Percentiles rank a stretch among this genome's conserved stretches.
Evolutionary conservation across 371 early-diverging fungal genomes (phyloP).

Genomic region (Nosema muscidifuracis): DNA sequence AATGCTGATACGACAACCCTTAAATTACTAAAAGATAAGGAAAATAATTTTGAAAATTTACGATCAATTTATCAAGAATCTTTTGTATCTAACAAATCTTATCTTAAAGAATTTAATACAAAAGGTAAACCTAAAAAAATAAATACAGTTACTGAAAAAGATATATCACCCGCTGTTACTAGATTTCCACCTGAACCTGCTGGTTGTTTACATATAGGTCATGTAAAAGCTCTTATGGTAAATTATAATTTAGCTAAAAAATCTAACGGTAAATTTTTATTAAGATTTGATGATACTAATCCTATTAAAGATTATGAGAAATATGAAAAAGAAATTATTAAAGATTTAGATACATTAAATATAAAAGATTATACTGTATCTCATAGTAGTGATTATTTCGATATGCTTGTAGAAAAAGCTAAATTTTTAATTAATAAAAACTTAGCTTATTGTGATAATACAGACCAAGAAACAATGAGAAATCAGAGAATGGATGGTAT

Average conservation of each 20-base stretch:
- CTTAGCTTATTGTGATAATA: constrained; percentile 90
- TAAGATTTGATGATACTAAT: constrained; percentile 99
- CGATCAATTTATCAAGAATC: constrained; percentile 35
- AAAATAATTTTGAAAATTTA: constrained; percentile 22
- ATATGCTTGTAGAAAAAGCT: constrained; percentile 74
- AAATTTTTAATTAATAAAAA: constrained; percentile 78
- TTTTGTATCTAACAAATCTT: constrained; percentile 37
- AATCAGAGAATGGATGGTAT: constrained; percentile 79
- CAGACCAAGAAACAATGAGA: constrained; percentile 79
- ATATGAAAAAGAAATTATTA: constrained; percentile 58
- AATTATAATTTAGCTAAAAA: constrained; percentile 88
- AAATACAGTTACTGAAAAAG: constrained; percentile 33
- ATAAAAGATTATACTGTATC: constrained; percentile 72
- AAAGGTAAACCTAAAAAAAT: constrained; percentile 45
- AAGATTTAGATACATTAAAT: constrained; percentile 65
- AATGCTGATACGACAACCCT: constrained; percentile 13
- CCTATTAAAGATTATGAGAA: constrained; percentile 83
- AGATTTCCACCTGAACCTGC: constrained; percentile 96
- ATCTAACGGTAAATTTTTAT: constrained; percentile 81
- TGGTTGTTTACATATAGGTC: constrained; percentile 95
- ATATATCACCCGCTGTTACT: constrained; percentile 65
- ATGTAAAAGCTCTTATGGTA: constrained; percentile 94
- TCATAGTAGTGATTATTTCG: constrained; percentile 92
- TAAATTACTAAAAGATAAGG: constrained; percentile 42
- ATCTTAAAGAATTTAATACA: constrained; percentile 51